Evolutionary conservation across 2,329 filamentous ascomycete species (phyloP), one percentile per base, ranked within the genome.

Genomic region (Xylaria sp.): DNA sequence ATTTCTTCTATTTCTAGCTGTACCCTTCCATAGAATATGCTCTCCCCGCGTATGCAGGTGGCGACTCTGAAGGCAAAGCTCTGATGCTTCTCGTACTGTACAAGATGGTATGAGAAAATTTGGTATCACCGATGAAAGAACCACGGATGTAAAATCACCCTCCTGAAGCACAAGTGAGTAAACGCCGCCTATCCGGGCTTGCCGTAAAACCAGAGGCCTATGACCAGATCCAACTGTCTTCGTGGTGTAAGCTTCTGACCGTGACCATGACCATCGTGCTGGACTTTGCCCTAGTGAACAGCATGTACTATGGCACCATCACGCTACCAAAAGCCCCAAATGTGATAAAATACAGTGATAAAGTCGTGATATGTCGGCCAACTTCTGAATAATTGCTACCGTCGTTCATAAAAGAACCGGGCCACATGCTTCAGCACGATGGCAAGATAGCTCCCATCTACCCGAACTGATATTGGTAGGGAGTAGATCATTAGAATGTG

Each of bases 131-230:
- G 31, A 70, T 56, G 34, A 67, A 66, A 62, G 46, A 59, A 31
- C 58, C 25, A 57, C 44, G 46, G 34, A 70, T 70, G 65, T 63
- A 63, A 66, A 64, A 70, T 58, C 56, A 63, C 48, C 62, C 56
- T 65, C 52, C 58, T 67, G 39, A 51, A 56, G 34, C 54, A 44
- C 52, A 63, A 54, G 44, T 65, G 52, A 63, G 59, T 68, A 18
- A 70, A 72, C 67, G 67, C 70, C 67, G 61, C 65, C 62, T 61
- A 63, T 44, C 67, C 64, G 60, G 67, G 12, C 56, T 46, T 61
- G 28, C 64, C 64, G 58, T 64, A 66, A 70, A 69, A 67, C 50
- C 50, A 70, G 62, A 69, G 59, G 51, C 66, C 31, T 46, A 37
- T 61, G 61, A 66, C 61, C 66, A 66, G 63, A 71, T 63, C 69